Conservation (phyloP, 148 eudicot species). For the Nepenthes gracilis region DNA sequence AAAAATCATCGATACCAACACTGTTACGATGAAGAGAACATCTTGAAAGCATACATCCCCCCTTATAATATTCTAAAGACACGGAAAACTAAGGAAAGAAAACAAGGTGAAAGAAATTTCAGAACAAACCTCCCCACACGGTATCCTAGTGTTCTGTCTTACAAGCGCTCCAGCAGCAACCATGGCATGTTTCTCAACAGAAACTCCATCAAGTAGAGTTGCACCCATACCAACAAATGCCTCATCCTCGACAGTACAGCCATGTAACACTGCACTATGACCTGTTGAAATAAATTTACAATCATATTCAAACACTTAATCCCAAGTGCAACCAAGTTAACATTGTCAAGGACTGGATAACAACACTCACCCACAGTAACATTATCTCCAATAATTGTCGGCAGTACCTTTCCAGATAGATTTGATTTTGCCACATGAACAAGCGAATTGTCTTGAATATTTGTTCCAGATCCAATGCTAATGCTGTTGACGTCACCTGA, state of each 20-base stretch:
- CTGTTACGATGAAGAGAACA: too few relatives aligned
- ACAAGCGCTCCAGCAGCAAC: constrained; percentile 89
- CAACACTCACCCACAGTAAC: constrained; percentile 84
- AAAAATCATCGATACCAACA: too few relatives aligned
- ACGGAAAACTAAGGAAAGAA: background rate
- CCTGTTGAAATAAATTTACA: constrained; percentile 30
- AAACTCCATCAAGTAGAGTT: constrained; percentile 66
- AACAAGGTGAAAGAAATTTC: too few relatives aligned
- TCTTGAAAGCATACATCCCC: too few relatives aligned
- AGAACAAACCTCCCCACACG: constrained; percentile 33
- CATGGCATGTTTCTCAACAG: constrained; percentile 72
- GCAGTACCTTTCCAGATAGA: constrained; percentile 83
- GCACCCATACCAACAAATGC: constrained; percentile 92
- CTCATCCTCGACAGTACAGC: constrained; percentile 78
- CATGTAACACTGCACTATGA: constrained; percentile 78
- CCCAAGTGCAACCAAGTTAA: constrained; percentile 1
- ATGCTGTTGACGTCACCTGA: constrained; percentile 89
- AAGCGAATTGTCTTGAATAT: constrained; percentile 94
- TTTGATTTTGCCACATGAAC: constrained; percentile 97
- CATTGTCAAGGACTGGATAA: background rate
- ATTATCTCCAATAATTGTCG: constrained; percentile 82
- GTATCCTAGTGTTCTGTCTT: constrained; percentile 51
- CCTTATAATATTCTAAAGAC: too few relatives aligned
- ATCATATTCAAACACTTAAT: background rate
- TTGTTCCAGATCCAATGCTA: constrained; percentile 79